Percentiles rank a stretch among this genome's conserved stretches.
Evolutionary conservation across 495 filamentous ascomycete species (phyloP).

Genomic region (Podospora didyma): DNA sequence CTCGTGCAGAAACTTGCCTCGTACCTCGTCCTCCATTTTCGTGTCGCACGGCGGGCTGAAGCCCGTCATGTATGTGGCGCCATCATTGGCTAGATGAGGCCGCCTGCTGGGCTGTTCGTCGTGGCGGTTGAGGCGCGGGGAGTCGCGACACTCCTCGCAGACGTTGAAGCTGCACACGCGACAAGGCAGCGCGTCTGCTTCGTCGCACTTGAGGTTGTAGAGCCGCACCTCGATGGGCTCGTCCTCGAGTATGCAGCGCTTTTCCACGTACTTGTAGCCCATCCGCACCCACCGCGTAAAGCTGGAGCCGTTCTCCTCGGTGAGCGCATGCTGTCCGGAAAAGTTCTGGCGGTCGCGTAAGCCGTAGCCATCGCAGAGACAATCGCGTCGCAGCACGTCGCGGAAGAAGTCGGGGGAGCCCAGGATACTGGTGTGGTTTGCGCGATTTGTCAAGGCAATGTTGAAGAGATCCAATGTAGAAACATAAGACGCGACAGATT

Average conservation of each 20-base stretch:
- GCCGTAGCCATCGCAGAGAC: slow-evolving; percentile 1
- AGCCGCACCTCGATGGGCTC: slow-evolving; percentile 2
- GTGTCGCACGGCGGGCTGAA: neutral
- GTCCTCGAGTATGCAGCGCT: no score
- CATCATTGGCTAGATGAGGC: neutral
- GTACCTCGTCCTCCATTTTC: neutral
- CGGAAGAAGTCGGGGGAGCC: neutral
- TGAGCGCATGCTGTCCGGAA: neutral
- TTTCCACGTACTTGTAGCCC: neutral
- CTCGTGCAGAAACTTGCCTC: neutral
- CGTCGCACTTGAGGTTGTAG: slow-evolving; percentile 2
- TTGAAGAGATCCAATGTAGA: neutral
- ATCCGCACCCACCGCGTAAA: neutral
- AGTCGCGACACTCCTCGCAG: slow-evolving; percentile 7
- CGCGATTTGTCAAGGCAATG: slow-evolving; percentile 1
- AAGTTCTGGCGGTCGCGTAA: neutral
- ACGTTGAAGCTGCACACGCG: neutral
- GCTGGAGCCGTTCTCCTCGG: no score
- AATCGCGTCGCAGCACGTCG: neutral
- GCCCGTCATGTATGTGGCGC: neutral
- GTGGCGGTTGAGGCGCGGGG: neutral
- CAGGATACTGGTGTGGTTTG: neutral
- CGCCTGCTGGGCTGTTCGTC: neutral
- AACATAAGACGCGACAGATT: neutral
- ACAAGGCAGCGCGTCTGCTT: slow-evolving; percentile 1